phyloP scores from a whole-genome alignment of 768 basidiomycete species.

The Rhizopogon roseolus region DNA sequence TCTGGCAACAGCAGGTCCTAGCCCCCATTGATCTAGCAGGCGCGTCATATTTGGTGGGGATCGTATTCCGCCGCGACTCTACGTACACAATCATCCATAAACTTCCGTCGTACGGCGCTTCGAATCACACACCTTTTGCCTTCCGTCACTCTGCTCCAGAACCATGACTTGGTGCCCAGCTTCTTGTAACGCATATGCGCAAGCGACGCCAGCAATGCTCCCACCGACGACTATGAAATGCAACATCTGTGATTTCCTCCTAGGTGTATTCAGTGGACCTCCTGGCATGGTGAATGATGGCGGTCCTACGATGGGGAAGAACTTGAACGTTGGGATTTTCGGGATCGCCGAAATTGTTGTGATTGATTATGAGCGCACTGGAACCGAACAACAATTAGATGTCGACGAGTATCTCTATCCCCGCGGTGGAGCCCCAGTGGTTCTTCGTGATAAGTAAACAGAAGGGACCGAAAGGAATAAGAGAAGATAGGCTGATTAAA shows the following conservation, averaged over 20 bases:
- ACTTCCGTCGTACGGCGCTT: neutral
- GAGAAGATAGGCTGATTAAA: neutral
- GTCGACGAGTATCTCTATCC: too few relatives aligned
- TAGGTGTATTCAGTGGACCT: constrained; percentile 1
- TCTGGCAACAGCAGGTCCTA: constrained; percentile 36
- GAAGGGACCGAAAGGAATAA: neutral
- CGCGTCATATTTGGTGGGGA: constrained; percentile 57
- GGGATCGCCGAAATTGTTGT: neutral
- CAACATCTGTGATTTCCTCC: constrained; percentile 11
- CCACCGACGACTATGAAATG: constrained; percentile 21
- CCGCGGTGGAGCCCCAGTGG: neutral
- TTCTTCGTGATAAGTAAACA: too few relatives aligned
- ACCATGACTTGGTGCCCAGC: constrained; percentile 55
- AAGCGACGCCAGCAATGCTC: constrained; percentile 46
- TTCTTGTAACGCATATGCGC: constrained; percentile 46
- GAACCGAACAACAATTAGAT: neutral
- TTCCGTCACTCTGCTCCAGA: constrained; percentile 42
- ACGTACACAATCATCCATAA: neutral
- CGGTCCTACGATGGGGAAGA: neutral
- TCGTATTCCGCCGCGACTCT: constrained; percentile 35
- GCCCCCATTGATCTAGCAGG: constrained; percentile 49
- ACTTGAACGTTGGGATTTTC: neutral
- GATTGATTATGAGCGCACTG: neutral
- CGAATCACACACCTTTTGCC: constrained; percentile 23
- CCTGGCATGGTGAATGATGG: constrained; percentile 5